Evolutionary conservation across 768 basidiomycete genomes (phyloP), one percentile per base, ranked within the genome.

Genomic region (Amanita molliuscula): DNA sequence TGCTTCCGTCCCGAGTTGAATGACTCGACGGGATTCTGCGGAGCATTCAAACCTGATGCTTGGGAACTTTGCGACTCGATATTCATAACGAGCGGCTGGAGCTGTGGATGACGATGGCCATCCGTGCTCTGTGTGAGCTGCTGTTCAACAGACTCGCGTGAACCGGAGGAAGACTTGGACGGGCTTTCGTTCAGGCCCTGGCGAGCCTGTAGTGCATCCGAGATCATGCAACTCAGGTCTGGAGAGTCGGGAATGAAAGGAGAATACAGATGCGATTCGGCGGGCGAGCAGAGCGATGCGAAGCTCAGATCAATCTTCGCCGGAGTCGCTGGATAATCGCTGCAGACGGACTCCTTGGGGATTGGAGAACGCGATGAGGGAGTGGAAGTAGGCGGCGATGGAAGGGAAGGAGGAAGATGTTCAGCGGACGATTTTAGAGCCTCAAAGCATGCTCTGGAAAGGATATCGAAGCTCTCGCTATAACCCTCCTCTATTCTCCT

Each of bases 111-210:
- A 10, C 2, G 11, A 15, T 23, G 20, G 15, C 20, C 15, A 8
- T 29, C 10, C 4, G 31, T 4, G 28, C 61, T 65, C 57, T 75
- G 75, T 0, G 76, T 76, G 28, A 79, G 64, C n/a, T 77, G 72
- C 26, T 64, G 63, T 54, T 75, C 73, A 18, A 79, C 75, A 9
- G 61, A 69, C 31, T 63, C 64, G 49, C 69, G 67, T 6, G 74
- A 75, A 31, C 56, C 62, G 13, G 56, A 56, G 15, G 69, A 69
- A 23, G 66, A 61, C 15, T 55, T 40, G 23, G 69, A 63, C 23
- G 45, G 20, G 43, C 34, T 51, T 56, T 51, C 6, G 59, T 23
- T 20, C 16, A 25, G 8, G 15, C 15, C 9, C 9, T 18, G 25
- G 20, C 9, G 6, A 16, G 37, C 35, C 4, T 18, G n/a, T n/a